Evolutionary conservation across 768 basidiomycete genomes (phyloP).

Genomic region (Mycena metata): DNA sequence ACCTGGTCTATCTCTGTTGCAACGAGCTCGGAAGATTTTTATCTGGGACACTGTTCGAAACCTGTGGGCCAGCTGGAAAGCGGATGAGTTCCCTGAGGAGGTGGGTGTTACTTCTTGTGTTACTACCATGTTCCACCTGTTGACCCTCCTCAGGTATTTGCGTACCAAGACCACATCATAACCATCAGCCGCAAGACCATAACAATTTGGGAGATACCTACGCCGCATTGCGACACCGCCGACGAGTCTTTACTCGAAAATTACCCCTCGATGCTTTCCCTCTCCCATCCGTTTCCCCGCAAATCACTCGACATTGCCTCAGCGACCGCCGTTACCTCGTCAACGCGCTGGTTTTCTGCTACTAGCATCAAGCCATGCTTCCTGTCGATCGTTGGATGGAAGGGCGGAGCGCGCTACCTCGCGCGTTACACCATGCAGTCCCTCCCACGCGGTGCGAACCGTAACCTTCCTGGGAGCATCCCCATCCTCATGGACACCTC

Average conservation of each 20-base stretch:
- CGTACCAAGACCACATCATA: neutral
- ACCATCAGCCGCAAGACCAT: neutral
- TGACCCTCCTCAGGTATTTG: conserved; percentile 8
- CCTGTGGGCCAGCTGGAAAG: conserved; percentile 19
- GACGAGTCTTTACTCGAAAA: neutral
- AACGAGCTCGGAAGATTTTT: neutral
- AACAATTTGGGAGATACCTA: conserved; percentile 11
- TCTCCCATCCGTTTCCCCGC: conserved; percentile 14
- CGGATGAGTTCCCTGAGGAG: neutral
- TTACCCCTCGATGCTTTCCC: conserved; percentile 10
- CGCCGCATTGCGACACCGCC: neutral
- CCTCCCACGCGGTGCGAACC: neutral
- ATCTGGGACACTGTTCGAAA: conserved; percentile 18
- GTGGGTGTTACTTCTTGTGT: neutral
- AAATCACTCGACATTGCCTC: neutral
- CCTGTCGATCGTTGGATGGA: neutral
- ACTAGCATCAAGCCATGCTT: conserved; percentile 12
- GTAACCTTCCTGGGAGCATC: conserved; percentile 12
- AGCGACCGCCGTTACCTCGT: too few relatives aligned
- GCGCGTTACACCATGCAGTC: conserved; percentile 27
- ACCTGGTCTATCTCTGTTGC: conserved; percentile 8
- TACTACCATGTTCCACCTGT: neutral
- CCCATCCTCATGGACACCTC: conserved; percentile 22
- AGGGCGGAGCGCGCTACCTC: neutral
- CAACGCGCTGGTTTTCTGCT: conserved; percentile 9